phyloP scores from a whole-genome alignment of 2,329 filamentous ascomycete genomes.

The Fonsecaea pedrosoi region DNA sequence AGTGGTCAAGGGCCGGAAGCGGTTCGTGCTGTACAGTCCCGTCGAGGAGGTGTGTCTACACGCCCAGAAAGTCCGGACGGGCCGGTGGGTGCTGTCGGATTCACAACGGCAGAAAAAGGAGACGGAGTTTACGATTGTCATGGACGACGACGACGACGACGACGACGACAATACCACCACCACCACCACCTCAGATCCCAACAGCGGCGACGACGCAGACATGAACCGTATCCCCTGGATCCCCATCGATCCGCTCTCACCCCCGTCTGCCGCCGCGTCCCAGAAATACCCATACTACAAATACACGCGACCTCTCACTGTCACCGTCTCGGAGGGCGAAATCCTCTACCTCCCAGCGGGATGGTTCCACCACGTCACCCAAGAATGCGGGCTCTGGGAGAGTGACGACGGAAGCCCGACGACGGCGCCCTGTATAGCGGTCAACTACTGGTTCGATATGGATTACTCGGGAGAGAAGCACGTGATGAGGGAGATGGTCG shows the following conservation, averaged over 20 bases:
- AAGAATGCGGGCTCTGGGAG: constrained; percentile 38
- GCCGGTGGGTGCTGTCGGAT: constrained; percentile 14
- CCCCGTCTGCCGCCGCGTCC: constrained; percentile 6
- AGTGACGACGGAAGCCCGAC: constrained; percentile 14
- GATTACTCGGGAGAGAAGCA: constrained; percentile 52
- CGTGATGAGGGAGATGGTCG: constrained; percentile 51
- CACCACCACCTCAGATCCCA: constrained; percentile 1
- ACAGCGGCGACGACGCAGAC: constrained; percentile 3
- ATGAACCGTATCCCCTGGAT: constrained; percentile 37
- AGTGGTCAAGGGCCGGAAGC: constrained; percentile 37
- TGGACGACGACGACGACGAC: constrained; percentile 20
- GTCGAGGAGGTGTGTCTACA: constrained; percentile 38
- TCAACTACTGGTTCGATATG: constrained; percentile 42
- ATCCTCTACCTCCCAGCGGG: constrained; percentile 40
- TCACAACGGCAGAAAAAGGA: neutral
- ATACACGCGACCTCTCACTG: constrained; percentile 31
- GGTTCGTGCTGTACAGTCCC: constrained; percentile 38
- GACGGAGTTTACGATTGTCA: constrained; percentile 19
- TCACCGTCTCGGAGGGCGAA: constrained; percentile 36
- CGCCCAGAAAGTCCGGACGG: constrained; percentile 31
- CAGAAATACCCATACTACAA: constrained; percentile 30
- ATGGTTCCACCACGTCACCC: constrained; percentile 40
- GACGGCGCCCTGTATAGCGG: constrained; percentile 37
- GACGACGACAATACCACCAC: neutral
- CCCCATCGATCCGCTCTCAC: constrained; percentile 32